Evolutionary conservation across 495 filamentous ascomycete genomes (phyloP).

Genomic region (Pyrenula massariospora): DNA sequence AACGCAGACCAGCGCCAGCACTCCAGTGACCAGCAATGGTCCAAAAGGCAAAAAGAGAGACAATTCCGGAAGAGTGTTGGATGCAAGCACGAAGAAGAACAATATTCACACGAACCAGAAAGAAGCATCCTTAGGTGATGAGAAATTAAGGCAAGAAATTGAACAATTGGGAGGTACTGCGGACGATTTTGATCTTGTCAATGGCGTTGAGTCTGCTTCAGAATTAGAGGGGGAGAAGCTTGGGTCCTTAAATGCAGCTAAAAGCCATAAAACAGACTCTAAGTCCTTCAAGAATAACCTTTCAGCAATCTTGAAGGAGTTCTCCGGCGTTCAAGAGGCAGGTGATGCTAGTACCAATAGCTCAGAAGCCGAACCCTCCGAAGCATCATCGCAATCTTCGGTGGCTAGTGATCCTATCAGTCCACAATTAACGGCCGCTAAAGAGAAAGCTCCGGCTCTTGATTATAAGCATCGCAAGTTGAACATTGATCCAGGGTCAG

Average conservation of each 20-base stretch:
- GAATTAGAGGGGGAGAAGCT: slow-evolving; percentile 33
- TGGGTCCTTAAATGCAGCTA: slow-evolving; percentile 2
- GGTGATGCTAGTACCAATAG: slow-evolving; percentile 28
- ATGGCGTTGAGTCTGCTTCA: slow-evolving; percentile 46
- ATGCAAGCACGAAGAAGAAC: slow-evolving; percentile 6
- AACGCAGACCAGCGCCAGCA: slow-evolving; percentile 11
- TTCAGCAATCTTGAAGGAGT: slow-evolving; percentile 24
- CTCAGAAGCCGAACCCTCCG: slow-evolving; percentile 12
- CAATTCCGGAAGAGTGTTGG: slow-evolving; percentile 38
- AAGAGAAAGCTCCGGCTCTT: slow-evolving; percentile 8
- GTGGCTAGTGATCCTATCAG: slow-evolving; percentile 22
- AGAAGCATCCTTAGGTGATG: slow-evolving; percentile 17
- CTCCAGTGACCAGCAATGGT: slow-evolving; percentile 15
- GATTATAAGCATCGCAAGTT: background rate
- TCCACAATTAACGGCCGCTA: slow-evolving; percentile 11
- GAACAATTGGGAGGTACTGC: slow-evolving; percentile 65
- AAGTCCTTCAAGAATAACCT: slow-evolving; percentile 19
- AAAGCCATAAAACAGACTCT: slow-evolving; percentile 7
- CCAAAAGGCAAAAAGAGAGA: slow-evolving; percentile 35
- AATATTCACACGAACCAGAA: slow-evolving; percentile 12
- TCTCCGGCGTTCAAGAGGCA: slow-evolving; percentile 27
- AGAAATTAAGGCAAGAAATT: slow-evolving; percentile 56
- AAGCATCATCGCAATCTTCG: background rate
- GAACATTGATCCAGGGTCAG: slow-evolving; percentile 5
- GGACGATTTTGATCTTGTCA: slow-evolving; percentile 59